Conservation (phyloP, 2,329 filamentous ascomycete genomes). For the Colletotrichum filicis region DNA sequence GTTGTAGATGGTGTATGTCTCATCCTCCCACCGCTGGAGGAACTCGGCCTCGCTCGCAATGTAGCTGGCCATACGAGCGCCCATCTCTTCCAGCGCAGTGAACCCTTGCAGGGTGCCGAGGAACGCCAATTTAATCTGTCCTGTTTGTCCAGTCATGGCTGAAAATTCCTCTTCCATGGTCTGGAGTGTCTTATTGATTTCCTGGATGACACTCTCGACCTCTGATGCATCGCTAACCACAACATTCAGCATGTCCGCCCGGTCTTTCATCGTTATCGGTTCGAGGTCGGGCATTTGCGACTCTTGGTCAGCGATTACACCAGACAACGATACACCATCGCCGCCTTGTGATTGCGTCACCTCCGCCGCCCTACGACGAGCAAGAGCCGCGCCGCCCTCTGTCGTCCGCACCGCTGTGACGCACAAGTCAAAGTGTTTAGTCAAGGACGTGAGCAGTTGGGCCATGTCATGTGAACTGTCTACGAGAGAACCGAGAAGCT, state of each 20-base stretch:
- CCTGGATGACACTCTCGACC: constrained; percentile 73
- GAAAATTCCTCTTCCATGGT: constrained; percentile 81
- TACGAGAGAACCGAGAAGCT: constrained; percentile 72
- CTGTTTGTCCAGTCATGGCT: constrained; percentile 71
- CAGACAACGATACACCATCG: constrained; percentile 71
- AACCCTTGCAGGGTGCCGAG: constrained; percentile 71
- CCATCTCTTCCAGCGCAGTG: constrained; percentile 73
- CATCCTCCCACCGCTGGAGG: constrained; percentile 76
- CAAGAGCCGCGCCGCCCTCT: constrained; percentile 79
- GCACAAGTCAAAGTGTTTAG: constrained; percentile 91
- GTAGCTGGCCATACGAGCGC: constrained; percentile 72
- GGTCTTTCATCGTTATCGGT: constrained; percentile 79
- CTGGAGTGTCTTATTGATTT: constrained; percentile 79
- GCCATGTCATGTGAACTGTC: constrained; percentile 86
- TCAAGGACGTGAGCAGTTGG: constrained; percentile 80
- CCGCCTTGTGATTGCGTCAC: constrained; percentile 59
- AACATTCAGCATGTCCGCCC: constrained; percentile 84
- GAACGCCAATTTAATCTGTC: constrained; percentile 65
- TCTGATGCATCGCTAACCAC: constrained; percentile 77
- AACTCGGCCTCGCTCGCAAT: constrained; percentile 74
- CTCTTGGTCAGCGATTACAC: constrained; percentile 70
- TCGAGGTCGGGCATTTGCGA: constrained; percentile 65
- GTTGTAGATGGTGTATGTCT: constrained; percentile 74
- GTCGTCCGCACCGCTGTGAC: constrained; percentile 92
- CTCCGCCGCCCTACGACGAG: constrained; percentile 75